phyloP scores from a whole-genome alignment of 768 basidiomycete species.

The Hysterangium stoloniferum region DNA sequence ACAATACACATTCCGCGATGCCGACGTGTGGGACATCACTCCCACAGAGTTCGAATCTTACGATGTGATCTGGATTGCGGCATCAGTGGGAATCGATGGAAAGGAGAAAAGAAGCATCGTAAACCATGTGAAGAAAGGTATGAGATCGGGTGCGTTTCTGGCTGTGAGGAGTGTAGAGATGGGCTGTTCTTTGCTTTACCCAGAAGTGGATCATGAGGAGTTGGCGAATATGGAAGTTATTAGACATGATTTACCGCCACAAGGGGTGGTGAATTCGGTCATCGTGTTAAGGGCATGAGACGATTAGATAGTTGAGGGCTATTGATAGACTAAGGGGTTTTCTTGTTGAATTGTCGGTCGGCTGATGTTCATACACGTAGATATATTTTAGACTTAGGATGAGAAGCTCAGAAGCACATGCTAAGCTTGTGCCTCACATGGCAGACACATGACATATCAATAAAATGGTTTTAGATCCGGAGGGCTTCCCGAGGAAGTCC shows the following conservation, averaged over 20 bases:
- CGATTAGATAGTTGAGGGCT: too few relatives aligned
- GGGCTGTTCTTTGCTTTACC: slow-evolving; percentile 8
- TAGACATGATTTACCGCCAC: slow-evolving; percentile 5
- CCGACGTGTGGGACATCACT: background rate
- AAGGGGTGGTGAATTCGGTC: slow-evolving; percentile 9
- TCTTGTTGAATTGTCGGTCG: too few relatives aligned
- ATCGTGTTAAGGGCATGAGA: slow-evolving; percentile 5
- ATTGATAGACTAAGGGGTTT: too few relatives aligned
- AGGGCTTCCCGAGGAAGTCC: too few relatives aligned
- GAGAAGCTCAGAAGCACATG: too few relatives aligned
- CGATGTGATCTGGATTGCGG: slow-evolving; percentile 8
- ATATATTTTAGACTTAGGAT: too few relatives aligned
- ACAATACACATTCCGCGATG: slow-evolving; percentile 3
- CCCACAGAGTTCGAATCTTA: background rate
- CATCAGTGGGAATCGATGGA: slow-evolving; percentile 2
- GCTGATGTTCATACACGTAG: too few relatives aligned
- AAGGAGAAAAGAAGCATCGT: slow-evolving; percentile 5
- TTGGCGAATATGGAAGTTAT: slow-evolving; percentile 2
- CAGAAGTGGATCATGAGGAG: slow-evolving; percentile 5
- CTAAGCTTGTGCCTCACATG: too few relatives aligned
- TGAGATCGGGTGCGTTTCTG: slow-evolving; percentile 5
- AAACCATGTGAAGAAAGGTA: background rate
- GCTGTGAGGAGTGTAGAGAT: slow-evolving; percentile 9
- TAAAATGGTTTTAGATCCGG: too few relatives aligned
- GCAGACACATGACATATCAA: too few relatives aligned